Conservation (phyloP, 2,329 filamentous ascomycete genomes). For the Tolypocladium album region DNA sequence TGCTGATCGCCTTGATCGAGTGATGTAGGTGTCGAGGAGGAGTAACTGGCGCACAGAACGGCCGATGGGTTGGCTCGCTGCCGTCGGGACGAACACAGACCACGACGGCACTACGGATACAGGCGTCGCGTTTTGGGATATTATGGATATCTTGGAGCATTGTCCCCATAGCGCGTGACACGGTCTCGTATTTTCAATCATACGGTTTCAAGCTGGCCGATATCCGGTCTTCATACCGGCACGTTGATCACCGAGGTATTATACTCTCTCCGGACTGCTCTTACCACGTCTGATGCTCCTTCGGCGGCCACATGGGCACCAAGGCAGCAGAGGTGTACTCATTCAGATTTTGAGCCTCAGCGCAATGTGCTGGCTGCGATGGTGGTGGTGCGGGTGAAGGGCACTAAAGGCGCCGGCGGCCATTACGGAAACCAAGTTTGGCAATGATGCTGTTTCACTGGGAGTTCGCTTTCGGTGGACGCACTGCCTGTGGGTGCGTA, state of each 20-base stretch:
- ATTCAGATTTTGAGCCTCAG: fast-evolving
- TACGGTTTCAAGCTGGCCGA: background rate
- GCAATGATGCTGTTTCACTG: slow-evolving; percentile 10
- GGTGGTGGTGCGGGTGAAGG: slow-evolving; percentile 1
- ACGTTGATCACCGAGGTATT: slow-evolving; percentile 36
- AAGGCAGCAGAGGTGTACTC: slow-evolving; percentile 42
- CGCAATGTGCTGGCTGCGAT: too few relatives aligned
- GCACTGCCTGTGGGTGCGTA: slow-evolving; percentile 6
- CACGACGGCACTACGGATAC: slow-evolving; percentile 36
- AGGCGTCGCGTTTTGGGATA: slow-evolving; percentile 18
- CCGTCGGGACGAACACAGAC: slow-evolving; percentile 38
- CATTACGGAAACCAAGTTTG: slow-evolving; percentile 22
- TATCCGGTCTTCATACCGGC: slow-evolving; percentile 29
- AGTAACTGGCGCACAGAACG: slow-evolving; percentile 33
- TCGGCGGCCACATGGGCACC: slow-evolving; percentile 47
- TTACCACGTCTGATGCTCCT: slow-evolving; percentile 49
- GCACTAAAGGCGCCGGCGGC: slow-evolving; percentile 27
- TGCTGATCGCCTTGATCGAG: background rate
- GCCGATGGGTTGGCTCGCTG: slow-evolving; percentile 28
- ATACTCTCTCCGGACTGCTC: slow-evolving; percentile 25
- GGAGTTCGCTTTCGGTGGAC: slow-evolving; percentile 18
- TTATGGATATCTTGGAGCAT: slow-evolving; percentile 24
- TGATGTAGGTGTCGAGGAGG: slow-evolving; percentile 28
- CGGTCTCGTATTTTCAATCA: background rate
- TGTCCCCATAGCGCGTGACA: slow-evolving; percentile 19